phyloP scores from a whole-genome alignment of 257 asterid species.

The Echites panduratus region DNA sequence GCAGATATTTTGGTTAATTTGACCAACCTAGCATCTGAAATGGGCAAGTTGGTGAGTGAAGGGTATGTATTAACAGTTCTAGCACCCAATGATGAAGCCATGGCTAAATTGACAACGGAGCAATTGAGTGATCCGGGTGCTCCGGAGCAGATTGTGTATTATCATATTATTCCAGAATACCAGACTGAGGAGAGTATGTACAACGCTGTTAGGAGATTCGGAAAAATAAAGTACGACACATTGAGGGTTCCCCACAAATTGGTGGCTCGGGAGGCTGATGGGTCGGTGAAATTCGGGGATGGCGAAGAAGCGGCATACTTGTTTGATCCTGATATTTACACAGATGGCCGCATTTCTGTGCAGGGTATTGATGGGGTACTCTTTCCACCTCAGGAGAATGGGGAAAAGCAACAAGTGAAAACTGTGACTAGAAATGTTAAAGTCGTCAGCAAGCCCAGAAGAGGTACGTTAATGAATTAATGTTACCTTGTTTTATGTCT shows the following conservation, averaged over 20 bases:
- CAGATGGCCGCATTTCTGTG: slow-evolving; percentile 28
- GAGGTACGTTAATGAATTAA: slow-evolving; percentile 11
- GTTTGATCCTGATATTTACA: slow-evolving; percentile 33
- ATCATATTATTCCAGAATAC: slow-evolving; percentile 28
- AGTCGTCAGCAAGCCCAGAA: slow-evolving; percentile 7
- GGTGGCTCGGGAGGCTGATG: slow-evolving; percentile 31
- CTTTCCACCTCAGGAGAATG: slow-evolving; percentile 22
- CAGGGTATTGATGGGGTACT: slow-evolving; percentile 32
- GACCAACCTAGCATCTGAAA: slow-evolving; percentile 24
- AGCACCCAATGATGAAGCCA: slow-evolving; percentile 34
- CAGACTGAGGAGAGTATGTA: slow-evolving; percentile 36
- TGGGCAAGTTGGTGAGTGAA: slow-evolving; percentile 27
- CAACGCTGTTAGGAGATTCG: slow-evolving; percentile 28
- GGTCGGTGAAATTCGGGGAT: slow-evolving; percentile 29
- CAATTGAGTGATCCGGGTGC: slow-evolving; percentile 31
- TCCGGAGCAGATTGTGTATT: slow-evolving; percentile 31
- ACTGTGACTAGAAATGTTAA: slow-evolving; percentile 4
- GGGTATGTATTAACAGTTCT: slow-evolving; percentile 27
- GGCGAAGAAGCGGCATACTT: slow-evolving; percentile 28
- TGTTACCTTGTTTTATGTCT: not conserved
- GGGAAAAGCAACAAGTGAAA: not conserved
- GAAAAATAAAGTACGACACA: slow-evolving; percentile 23
- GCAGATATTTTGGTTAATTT: slow-evolving; percentile 28
- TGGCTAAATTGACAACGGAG: slow-evolving; percentile 28
- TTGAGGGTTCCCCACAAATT: slow-evolving; percentile 23